Evolutionary conservation across 2,329 filamentous ascomycete species (phyloP).

Genomic region (Aspergillus sp.): DNA sequence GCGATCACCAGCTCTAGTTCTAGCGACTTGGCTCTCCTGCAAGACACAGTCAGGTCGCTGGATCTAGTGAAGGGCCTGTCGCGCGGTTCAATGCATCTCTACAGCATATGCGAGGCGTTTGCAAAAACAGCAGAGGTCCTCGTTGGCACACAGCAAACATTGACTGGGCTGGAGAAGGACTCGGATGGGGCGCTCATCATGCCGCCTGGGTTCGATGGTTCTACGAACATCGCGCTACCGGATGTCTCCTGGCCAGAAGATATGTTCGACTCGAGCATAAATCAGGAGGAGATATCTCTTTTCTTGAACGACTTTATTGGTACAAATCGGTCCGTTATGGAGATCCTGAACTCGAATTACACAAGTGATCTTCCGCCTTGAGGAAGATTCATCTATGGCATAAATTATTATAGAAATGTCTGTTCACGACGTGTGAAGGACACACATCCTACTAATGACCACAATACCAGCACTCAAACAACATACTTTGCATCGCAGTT

Average conservation of each 20-base stretch:
- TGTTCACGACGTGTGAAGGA: too few relatives aligned
- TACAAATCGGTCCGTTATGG: conserved; percentile 23
- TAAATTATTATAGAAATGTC: background rate
- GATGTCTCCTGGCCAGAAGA: conserved; percentile 24
- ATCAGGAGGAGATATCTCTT: conserved; percentile 23
- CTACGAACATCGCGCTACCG: conserved; percentile 21
- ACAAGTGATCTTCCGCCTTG: conserved; percentile 8
- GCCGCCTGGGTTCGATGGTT: conserved; percentile 12
- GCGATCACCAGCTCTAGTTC: conserved; percentile 24
- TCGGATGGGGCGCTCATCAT: conserved; percentile 24
- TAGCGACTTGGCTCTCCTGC: conserved; percentile 20
- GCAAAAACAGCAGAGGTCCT: conserved; percentile 23
- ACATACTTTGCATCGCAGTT: conserved; percentile 13
- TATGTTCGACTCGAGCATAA: conserved; percentile 19
- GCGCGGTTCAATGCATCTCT: conserved; percentile 18
- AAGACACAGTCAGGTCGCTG: conserved; percentile 22
- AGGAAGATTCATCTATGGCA: background rate
- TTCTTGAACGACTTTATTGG: conserved; percentile 30
- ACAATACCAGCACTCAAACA: conserved; percentile 5
- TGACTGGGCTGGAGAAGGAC: conserved; percentile 21
- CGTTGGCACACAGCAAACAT: conserved; percentile 20
- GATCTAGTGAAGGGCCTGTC: conserved; percentile 22
- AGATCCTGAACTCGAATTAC: conserved; percentile 21
- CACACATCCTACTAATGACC: too few relatives aligned
- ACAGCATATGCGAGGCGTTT: conserved; percentile 23